Evolutionary conservation across 345 rosid species (phyloP), one percentile per base, ranked within the genome.

Genomic region (Ceriops tagal): DNA sequence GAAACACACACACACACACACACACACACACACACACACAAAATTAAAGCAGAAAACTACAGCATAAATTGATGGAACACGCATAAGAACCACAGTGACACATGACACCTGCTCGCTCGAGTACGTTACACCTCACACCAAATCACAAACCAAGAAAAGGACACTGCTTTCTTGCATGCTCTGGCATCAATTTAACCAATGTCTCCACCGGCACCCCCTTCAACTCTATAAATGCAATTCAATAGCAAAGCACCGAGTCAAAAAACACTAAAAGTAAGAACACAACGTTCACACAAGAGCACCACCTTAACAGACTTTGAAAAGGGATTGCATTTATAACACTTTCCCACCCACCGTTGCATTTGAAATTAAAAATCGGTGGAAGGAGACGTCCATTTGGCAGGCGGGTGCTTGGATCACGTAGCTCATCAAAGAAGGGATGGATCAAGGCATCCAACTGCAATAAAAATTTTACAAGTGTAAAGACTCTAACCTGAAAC

Each of bases 381-480:
- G 96, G 99, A 76, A 92, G 89, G 84, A 88, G 79, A 9, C 91
- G 93, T 28, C 96, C 96, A 66, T 87, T 90, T 58, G 99, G 99
- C 72, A 96, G 68, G 68, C 90, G 85, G 5, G 92, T 75, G 46
- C 81, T 90, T 1, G 80, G 88, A 68, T 92, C 96, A 24, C 96
- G 93, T 56, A 96, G 78, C 81, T 96, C 99, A 30, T 96, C 97
- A 72, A 96, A 96, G 82, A 96, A 96, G 31, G 98, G 98, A 73
- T 96, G 98, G 61, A 79, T 84, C 82, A 96, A 77, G 55, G 92
- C 92, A 71, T 92, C 96, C 31, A 89, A 81, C 99, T 92, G 82
- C 82, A 39, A 63, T 47, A 58, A 53, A 20, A 62, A 53, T 34
- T 34, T 34, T 56, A 28, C 15, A 32, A 16, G 37, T 62, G 24